Base-by-base conservation (phyloP, 768 basidiomycete genomes). In the Boletus subparvulus region DNA sequence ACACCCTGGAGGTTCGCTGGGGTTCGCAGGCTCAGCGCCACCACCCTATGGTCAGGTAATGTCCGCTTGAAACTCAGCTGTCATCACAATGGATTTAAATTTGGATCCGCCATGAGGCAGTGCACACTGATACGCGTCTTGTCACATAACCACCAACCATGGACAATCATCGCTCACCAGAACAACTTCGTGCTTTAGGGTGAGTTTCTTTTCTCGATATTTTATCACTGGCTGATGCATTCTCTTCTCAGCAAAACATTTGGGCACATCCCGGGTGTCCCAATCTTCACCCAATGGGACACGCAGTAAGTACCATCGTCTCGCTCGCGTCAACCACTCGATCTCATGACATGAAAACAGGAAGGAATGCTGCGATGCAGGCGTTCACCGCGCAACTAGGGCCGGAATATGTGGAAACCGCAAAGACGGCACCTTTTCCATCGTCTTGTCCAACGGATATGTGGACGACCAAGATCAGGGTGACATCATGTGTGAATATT, bases 381-480 rank as follows among this genome's bases (percentile, higher is more conserved):
- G 59, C 1, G 64, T 72, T 13, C 70, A 70, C 28, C 59, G 69
- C 10, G 14, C 47, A 0, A 0, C 0, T 1, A 40, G 59, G 7
- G 48, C 52, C 13, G 69, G 69, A 6, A 72, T 70, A 44, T 56
- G 30, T 33, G 69, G 69, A 24, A 66, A 24, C 12, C 3, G 4
- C 4, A 14, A 0, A 7, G 14, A 55, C 0, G 69, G 70, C 13
- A 47, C 26, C 0, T 64, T 19, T 26, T 70, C 69, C 17, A 30
- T 72, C 33, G 55, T 35, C 10, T 3, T 70, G 21, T 68, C 70
- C 2, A 3, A 21, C 21, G 6, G 4, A 9, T 70, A 72, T 50
- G 9, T 36, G 42, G 69, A 72, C 33, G 41, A 70, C 21, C 54
- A 66, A 40, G 69, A 70, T 35, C 4, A 52, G 1, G 70, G 69